phyloP scores from a whole-genome alignment of 202 grass and related monocot genomes.

The Bolboschoenoplectus hybrid region DNA sequence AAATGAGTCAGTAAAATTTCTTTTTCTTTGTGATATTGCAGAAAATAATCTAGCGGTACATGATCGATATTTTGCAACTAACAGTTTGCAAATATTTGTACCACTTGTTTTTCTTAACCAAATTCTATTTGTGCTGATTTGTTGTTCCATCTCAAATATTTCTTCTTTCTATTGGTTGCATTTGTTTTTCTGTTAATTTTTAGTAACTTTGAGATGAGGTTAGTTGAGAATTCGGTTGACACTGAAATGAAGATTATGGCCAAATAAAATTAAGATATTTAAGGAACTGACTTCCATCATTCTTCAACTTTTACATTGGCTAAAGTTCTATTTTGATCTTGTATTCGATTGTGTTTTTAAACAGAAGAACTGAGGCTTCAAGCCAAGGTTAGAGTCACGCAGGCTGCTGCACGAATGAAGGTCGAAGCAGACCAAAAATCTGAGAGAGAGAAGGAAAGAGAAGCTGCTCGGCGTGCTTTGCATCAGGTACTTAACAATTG shows the following conservation, averaged over 20 bases:
- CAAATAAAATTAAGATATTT: background rate
- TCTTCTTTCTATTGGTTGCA: background rate
- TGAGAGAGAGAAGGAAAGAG: conserved; percentile 71
- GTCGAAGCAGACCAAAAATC: conserved; percentile 60
- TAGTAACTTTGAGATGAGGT: background rate
- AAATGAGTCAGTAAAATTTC: background rate
- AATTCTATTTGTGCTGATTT: background rate
- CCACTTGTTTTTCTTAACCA: background rate
- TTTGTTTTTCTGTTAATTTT: background rate
- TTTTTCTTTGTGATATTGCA: background rate
- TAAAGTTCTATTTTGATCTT: conserved; percentile 13
- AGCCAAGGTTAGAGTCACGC: conserved; percentile 68
- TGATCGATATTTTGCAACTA: background rate
- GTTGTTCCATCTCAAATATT: conserved; percentile 14
- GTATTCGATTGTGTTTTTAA: conserved; percentile 29
- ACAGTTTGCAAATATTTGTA: background rate
- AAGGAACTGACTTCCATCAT: conserved; percentile 13
- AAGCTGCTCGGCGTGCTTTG: conserved; percentile 68
- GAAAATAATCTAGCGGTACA: background rate
- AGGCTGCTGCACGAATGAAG: conserved; percentile 62
- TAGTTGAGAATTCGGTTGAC: background rate
- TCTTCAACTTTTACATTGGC: conserved; percentile 26
- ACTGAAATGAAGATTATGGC: background rate
- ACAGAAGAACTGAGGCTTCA: conserved; percentile 84
- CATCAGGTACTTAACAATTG: conserved; percentile 49